phyloP scores from a whole-genome alignment of 2,329 filamentous ascomycete species.

The Alternaria rosae region DNA sequence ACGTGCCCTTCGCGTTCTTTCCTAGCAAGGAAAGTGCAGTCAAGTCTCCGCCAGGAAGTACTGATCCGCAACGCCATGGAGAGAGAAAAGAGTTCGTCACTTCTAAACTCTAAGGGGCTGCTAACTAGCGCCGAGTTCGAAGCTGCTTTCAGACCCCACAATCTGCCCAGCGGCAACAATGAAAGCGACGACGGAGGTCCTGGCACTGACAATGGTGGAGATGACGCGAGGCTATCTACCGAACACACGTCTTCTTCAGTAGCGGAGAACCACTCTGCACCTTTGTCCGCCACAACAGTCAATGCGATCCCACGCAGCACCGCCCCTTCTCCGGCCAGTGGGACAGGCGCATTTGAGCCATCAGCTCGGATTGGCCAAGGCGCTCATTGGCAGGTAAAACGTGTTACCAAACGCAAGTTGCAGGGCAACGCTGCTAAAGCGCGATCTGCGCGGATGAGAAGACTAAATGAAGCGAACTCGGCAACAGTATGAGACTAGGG shows the following conservation, averaged over 20 bases:
- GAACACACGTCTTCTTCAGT: neutral
- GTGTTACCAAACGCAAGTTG: neutral
- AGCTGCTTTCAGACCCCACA: neutral
- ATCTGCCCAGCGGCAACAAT: fast-evolving
- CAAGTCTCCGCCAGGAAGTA: neutral
- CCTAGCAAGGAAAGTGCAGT: neutral
- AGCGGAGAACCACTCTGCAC: neutral
- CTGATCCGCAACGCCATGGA: neutral
- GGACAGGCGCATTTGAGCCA: fast-evolving
- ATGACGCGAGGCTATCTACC: fast-evolving
- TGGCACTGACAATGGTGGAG: no score
- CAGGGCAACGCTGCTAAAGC: neutral
- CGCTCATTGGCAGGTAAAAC: neutral
- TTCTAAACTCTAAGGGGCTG: neutral
- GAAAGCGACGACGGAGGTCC: fast-evolving
- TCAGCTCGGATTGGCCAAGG: neutral
- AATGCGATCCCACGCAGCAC: fast-evolving
- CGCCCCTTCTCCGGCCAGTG: fast-evolving
- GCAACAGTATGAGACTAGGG: no score
- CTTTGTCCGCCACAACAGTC: fast-evolving
- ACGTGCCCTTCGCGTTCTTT: neutral
- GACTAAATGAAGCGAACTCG: no score
- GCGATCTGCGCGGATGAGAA: fast-evolving
- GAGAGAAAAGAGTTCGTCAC: neutral
- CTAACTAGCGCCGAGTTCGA: neutral